Base-by-base conservation (phyloP, 352 stramenopile species). In the Phytophthora lateralis region DNA sequence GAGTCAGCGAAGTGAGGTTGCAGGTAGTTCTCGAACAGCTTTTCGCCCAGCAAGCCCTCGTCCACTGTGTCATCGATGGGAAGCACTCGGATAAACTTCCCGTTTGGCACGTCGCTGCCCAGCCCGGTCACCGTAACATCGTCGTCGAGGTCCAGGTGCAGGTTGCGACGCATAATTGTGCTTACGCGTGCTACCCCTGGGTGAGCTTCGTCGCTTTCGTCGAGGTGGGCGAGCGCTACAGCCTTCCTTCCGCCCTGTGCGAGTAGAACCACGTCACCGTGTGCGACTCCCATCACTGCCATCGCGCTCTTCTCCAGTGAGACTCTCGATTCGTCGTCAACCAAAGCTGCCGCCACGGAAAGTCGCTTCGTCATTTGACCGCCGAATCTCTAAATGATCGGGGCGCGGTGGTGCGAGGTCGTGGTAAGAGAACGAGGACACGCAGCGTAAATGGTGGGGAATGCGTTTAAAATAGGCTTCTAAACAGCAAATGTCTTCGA, bases 21-120 rank as follows among this genome's bases (percentile, higher is more conserved):
- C 27, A 69, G 14, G n/a, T 69, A 69, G 32, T 60, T 56, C 4
- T 65, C 55, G 39, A 69, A 69, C 4, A 65, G 35, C 3, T 61
- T 65, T 26, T 69, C 61, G n/a, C 49, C 32, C 6, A 49, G 5
- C 35, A 48, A 43, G 24, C n/a, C 27, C 4, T 65, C 55, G 15
- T 69, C 61, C 3, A 69, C 32, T 4, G 61, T 65, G 15, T 69
- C 61, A 20, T 69, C 61, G 14, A 69, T 65, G 5, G 61, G 61
- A 8, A 60, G 48, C 4, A 69, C 55, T 7, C 48, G 61, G 15
- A 69, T 69, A 21, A 52, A 60, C 12, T 52, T 60, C 10, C 55
- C 47, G 14, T 46, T 55, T 0, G 61, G 55, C 7, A 69, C 47
- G 30, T 69, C 61, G 42, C 26, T 56, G 9, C 55, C 61, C 3